phyloP scores from a whole-genome alignment of 805 yeast species.

The Pachysolen tannophilus region DNA sequence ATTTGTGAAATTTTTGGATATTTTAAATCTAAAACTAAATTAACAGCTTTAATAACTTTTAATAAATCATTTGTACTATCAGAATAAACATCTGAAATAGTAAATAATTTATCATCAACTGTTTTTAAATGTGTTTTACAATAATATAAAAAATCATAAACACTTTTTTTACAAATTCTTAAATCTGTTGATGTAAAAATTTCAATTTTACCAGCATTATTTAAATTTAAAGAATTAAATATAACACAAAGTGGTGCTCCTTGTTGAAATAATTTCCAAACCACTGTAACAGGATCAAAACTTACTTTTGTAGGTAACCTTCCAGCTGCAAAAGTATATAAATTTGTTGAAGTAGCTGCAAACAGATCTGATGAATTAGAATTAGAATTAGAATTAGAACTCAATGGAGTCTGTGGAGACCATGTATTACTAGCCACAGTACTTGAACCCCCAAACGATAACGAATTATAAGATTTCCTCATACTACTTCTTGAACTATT shows the following conservation, averaged over 20 bases:
- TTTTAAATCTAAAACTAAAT: constrained; percentile 41
- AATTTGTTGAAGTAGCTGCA: constrained; percentile 18
- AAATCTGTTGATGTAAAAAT: constrained; percentile 72
- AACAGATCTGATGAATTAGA: background rate
- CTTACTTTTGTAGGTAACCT: constrained; percentile 63
- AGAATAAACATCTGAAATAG: constrained; percentile 82
- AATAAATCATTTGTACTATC: constrained; percentile 73
- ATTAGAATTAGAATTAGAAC: background rate
- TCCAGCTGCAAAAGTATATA: constrained; percentile 67
- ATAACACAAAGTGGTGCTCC: constrained; percentile 88
- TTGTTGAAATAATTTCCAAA: constrained; percentile 82
- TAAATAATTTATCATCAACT: constrained; percentile 77
- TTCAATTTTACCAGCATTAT: constrained; percentile 41
- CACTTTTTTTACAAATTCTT: constrained; percentile 78
- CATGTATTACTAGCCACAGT: background rate
- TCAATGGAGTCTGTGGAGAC: background rate
- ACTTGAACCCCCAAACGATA: too few relatives aligned
- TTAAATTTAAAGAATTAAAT: constrained; percentile 58
- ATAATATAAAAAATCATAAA: constrained; percentile 83
- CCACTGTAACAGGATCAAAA: constrained; percentile 88
- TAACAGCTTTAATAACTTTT: constrained; percentile 67
- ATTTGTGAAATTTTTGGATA: constrained; percentile 22
- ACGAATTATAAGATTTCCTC: too few relatives aligned
- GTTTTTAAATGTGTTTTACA: constrained; percentile 70
- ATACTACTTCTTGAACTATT: constrained; percentile 6